A percentile compares a stretch with the other conserved stretches of the same genome.
Evolutionary conservation across 2,329 filamentous ascomycete species (phyloP).

Genomic region (Pyrenophora graminea): DNA sequence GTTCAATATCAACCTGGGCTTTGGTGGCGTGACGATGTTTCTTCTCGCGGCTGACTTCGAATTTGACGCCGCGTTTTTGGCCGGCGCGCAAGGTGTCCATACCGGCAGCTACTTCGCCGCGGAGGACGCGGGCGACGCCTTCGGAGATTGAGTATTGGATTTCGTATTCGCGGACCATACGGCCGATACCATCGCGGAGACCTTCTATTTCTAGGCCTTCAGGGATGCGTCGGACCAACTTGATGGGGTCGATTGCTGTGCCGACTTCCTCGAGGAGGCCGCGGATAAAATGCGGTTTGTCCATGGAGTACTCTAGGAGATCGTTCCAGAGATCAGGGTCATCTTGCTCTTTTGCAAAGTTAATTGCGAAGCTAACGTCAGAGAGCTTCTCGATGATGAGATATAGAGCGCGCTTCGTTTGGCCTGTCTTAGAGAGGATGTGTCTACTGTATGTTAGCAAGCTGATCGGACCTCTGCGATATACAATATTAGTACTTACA

Average conservation of each 20-base stretch:
- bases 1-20: conserved; percentile 32
- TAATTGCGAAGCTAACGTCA: conserved; percentile 89
- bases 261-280: conserved; percentile 91
- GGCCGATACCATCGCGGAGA: conserved; percentile 80
- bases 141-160: conserved; percentile 91
- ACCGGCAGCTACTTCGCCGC: conserved; percentile 82
- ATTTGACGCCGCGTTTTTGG: conserved; percentile 84
- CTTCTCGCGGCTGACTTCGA: conserved; percentile 64
- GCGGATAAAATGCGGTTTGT: conserved; percentile 92
- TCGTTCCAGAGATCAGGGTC: conserved; percentile 95
- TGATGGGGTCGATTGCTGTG: conserved; percentile 89
- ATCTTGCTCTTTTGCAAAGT: conserved; percentile 90
- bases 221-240: conserved; percentile 85
- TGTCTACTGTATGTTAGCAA: conserved; percentile 54
- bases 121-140: conserved; percentile 82
- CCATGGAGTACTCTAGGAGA: conserved; percentile 93
- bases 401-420: conserved; percentile 87
- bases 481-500: conserved; percentile 52
- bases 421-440: conserved; percentile 90
- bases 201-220: conserved; percentile 92
- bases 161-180: conserved; percentile 94
- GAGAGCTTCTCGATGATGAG: conserved; percentile 92
- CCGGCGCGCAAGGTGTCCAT: conserved; percentile 81
- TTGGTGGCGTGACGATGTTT: conserved; percentile 15
- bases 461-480: not conserved